phyloP scores from a whole-genome alignment of 2,329 filamentous ascomycete genomes.

The Chaetomium sp. region DNA sequence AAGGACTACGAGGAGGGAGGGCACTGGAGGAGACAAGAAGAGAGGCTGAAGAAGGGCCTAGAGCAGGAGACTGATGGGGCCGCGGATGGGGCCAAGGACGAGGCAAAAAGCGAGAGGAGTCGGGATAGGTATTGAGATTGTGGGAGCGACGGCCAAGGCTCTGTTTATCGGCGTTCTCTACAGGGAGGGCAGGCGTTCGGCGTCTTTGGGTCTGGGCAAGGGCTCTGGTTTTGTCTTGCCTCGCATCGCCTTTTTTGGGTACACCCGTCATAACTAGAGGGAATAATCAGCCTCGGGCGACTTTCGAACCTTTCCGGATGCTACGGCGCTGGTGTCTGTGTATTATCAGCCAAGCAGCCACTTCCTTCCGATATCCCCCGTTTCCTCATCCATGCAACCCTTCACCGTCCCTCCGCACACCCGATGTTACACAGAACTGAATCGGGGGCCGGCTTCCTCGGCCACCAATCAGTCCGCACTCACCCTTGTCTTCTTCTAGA shows the following conservation, averaged over 20 bases:
- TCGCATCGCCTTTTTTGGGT: not conserved
- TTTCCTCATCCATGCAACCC: not conserved
- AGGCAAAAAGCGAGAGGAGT: conserved; percentile 14
- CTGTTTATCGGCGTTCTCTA: not conserved
- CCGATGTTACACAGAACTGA: not conserved
- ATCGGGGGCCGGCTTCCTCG: not conserved
- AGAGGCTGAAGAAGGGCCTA: conserved; percentile 55
- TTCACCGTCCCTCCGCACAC: not conserved
- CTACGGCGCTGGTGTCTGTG: not conserved
- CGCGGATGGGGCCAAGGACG: conserved; percentile 15
- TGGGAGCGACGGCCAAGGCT: not conserved
- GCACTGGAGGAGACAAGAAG: conserved; percentile 84
- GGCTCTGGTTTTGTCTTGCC: not conserved
- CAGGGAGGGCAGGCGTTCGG: conserved; percentile 8
- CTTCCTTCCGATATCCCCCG: not conserved
- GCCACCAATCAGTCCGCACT: not conserved
- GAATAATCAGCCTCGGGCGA: not conserved
- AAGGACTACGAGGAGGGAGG: conserved; percentile 83
- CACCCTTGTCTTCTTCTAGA: conserved; percentile 6
- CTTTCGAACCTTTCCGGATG: not conserved
- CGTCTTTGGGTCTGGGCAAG: not conserved
- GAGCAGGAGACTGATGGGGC: conserved; percentile 43
- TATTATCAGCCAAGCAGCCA: not conserved
- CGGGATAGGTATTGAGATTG: conserved; percentile 7
- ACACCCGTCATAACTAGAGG: no score